Conservation (phyloP, 345 rosid genomes). For the Salix exigua region DNA sequence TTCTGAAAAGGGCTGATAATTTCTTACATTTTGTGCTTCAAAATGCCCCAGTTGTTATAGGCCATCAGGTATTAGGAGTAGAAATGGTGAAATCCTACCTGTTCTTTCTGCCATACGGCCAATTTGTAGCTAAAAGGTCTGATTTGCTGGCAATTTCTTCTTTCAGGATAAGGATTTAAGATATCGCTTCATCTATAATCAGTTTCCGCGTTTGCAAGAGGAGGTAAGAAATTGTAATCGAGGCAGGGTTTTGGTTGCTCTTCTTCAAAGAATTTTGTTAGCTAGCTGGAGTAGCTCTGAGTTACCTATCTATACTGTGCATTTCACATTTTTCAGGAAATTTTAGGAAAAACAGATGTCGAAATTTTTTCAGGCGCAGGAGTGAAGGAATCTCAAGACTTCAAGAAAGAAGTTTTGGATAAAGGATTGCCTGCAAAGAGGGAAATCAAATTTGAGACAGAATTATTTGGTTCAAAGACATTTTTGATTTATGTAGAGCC, state of each 20-base stretch:
- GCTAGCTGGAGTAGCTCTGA: background rate
- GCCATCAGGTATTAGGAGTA: conserved; percentile 71
- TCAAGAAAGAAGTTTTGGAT: conserved; percentile 86
- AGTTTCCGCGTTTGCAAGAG: conserved; percentile 77
- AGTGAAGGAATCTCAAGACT: conserved; percentile 90
- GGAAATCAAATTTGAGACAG: conserved; percentile 85
- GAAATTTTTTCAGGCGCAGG: conserved; percentile 90
- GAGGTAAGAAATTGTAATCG: conserved; percentile 45
- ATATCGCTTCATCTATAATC: conserved; percentile 88
- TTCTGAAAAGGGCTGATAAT: conserved; percentile 83
- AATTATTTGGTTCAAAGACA: conserved; percentile 77
- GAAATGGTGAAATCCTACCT: background rate
- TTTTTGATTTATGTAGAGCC: conserved; percentile 89
- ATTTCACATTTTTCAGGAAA: conserved; percentile 48
- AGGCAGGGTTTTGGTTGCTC: background rate
- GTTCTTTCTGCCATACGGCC: background rate
- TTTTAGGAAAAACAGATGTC: conserved; percentile 80
- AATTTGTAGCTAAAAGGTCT: conserved; percentile 5
- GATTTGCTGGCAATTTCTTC: background rate
- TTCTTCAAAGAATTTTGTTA: background rate
- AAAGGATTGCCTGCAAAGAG: conserved; percentile 86
- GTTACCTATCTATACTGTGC: background rate
- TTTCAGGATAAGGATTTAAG: conserved; percentile 85
- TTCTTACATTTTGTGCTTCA: conserved; percentile 91
- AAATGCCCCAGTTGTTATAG: conserved; percentile 88